Conservation (phyloP, 306 rosid species). For the Boehmeria nivea region DNA sequence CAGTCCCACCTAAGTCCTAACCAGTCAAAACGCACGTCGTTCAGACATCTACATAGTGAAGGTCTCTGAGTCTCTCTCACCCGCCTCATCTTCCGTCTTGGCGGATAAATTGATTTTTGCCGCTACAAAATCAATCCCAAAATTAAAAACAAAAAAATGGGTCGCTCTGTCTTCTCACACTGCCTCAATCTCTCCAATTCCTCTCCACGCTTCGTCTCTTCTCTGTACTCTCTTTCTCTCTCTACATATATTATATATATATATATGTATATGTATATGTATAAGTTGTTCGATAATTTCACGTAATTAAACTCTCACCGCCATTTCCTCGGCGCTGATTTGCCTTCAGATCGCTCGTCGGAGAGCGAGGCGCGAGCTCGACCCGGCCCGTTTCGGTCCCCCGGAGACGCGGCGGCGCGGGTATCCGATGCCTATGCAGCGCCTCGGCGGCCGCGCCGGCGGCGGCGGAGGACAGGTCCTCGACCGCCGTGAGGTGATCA, state of each 20-base stretch:
- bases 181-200: conserved; percentile 39
- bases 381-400: conserved; percentile 15
- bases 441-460: conserved; percentile 33
- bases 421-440: conserved; percentile 44
- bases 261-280: too few species aligned
- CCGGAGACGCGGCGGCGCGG: conserved; percentile 6
- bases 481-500: conserved; percentile 53
- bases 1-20: too few species aligned
- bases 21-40: too few species aligned
- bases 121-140: too few species aligned
- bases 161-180: conserved; percentile 44
- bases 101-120: too few species aligned
- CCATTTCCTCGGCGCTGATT: conserved; percentile 7
- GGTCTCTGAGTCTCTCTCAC: too few species aligned
- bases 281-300: not conserved
- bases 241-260: too few species aligned
- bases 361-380: conserved; percentile 21
- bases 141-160: too few species aligned
- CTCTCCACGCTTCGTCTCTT: conserved; percentile 31
- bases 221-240: conserved; percentile 29
- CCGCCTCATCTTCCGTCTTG: too few species aligned
- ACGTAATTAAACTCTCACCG: not conserved
- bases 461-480: conserved; percentile 29
- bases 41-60: too few species aligned
- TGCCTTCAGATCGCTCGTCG: conserved; percentile 40